These are phyloP conservation scores for Mentha longifolia DNA, from an alignment of 257 asterid genomes.

Conservation along the genomic window DNA sequence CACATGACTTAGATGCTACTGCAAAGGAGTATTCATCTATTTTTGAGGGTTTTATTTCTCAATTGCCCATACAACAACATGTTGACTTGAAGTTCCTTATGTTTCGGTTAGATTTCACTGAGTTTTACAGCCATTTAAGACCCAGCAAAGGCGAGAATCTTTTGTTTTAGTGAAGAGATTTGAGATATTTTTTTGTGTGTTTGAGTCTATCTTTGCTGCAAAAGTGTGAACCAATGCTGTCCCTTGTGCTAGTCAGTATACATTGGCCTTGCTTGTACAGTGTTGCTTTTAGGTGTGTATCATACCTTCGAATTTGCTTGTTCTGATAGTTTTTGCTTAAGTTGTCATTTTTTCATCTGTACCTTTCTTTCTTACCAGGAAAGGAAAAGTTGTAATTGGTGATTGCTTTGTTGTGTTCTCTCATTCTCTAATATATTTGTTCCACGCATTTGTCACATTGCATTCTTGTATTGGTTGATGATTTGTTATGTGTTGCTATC, in stretches of 20 bases:
- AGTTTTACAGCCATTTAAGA: conserved; percentile 74
- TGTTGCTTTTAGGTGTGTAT: conserved; percentile 39
- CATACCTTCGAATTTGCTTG: conserved; percentile 10
- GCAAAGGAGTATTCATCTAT: conserved; percentile 81
- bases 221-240: conserved; percentile 29
- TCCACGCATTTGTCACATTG: conserved; percentile 22
- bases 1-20: conserved; percentile 77
- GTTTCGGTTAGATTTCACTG: conserved; percentile 94
- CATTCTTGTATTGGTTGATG: conserved; percentile 40
- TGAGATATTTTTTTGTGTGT: conserved; percentile 24
- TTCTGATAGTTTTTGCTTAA: conserved; percentile 8
- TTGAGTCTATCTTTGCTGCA: conserved; percentile 36
- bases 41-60: conserved; percentile 88
- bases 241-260: conserved; percentile 40
- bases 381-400: conserved; percentile 24
- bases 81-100: conserved; percentile 89
- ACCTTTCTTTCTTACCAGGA: conserved; percentile 44
- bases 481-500: conserved; percentile 18
- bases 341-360: conserved; percentile 27
- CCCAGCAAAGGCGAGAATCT: conserved; percentile 56
- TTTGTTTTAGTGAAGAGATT: conserved; percentile 37
- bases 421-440: conserved; percentile 29
- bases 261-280: conserved; percentile 43
- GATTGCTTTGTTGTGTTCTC: conserved; percentile 30
- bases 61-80: conserved; percentile 85